Evolutionary conservation across 2,329 filamentous ascomycete species (phyloP), one percentile per base, ranked within the genome.

Genomic region (Sphaerulina vaccinii): DNA sequence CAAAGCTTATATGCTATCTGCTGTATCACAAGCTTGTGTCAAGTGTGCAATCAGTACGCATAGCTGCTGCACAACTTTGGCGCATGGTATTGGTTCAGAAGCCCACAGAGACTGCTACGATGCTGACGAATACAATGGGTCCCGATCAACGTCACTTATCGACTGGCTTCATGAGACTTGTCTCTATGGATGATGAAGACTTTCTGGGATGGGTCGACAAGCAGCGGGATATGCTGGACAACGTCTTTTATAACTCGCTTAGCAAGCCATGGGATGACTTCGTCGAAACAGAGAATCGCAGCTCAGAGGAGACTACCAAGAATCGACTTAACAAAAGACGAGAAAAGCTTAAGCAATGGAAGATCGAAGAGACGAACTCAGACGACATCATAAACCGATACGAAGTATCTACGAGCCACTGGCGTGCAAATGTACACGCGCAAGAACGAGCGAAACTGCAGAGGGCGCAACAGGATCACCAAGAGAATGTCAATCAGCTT

Each of bases 21-120:
- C 82, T 99, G 2, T 99, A 97, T 68, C 85, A 85, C 6, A 95
- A 95, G 68, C 77, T 97, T 29, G 83, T 93, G 6, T 90, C 90
- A 48, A 74, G 79, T 0, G 79, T 85, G 46, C 74, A 80, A 23
- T 72, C 79, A 1, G 82, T 96, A 6, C 84, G 90, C 13, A 71
- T 87, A 46, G 83, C 88, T 37, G 88, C 92, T 22, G 89, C 89
- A 9, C 87, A 88, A 58, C 80, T 97, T 19, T 90, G 92, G 82
- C 84, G 93, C n/a, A 88, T 96, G 39, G 83, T 97, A 60, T 79
- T 97, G 50, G 90, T 97, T 1, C 92, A 97, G 64, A 96, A 95
- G 69, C 91, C 92, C 0, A 81, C 87, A 3, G 90, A 96, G 66
- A 88, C 88, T 16, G 80, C 84, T 0, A 76, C 79, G 0, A 80